phyloP scores from a whole-genome alignment of 192 early-diverging fungal genomes.

The Backusella tuberculispora region DNA sequence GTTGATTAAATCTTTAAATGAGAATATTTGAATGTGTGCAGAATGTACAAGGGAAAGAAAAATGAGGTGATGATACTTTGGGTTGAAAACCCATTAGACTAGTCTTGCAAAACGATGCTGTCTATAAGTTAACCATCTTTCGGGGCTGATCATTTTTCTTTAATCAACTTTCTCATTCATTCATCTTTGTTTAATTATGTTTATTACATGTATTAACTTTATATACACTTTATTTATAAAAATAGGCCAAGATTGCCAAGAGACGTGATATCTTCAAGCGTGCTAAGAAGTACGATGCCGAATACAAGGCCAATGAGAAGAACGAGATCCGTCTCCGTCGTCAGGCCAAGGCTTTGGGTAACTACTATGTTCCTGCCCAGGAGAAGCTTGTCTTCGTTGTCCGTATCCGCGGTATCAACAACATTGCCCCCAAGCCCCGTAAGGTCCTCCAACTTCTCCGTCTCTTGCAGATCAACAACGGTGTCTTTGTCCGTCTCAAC shows the following conservation, averaged over 20 bases:
- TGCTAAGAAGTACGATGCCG: constrained; percentile 97
- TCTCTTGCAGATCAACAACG: constrained; percentile 99
- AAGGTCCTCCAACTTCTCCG: constrained; percentile 99
- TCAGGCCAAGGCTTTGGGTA: constrained; percentile 88
- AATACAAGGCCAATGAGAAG: constrained; percentile 91
- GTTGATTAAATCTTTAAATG: constrained; percentile 1
- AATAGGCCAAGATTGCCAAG: constrained; percentile 63
- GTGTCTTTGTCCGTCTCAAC: constrained; percentile 91
- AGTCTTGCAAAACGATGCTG: constrained; percentile 25
- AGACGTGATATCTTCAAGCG: constrained; percentile 99
- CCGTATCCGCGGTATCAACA: constrained; percentile 99
- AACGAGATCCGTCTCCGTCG: constrained; percentile 93
- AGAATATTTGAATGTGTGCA: neutral
- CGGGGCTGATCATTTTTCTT: constrained; percentile 65
- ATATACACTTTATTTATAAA: neutral
- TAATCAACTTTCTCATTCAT: neutral
- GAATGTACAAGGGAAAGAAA: neutral
- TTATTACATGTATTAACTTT: neutral
- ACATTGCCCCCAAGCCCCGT: constrained; percentile 98
- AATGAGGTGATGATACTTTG: constrained; percentile 9
- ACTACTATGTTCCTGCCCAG: constrained; percentile 95
- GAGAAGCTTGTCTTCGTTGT: constrained; percentile 97
- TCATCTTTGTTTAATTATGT: neutral
- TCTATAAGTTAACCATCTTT: constrained; percentile 66
- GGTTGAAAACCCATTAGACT: constrained; percentile 12